Evolutionary conservation across 768 basidiomycete genomes (phyloP).

Genomic region (Naganishia kalamii): DNA sequence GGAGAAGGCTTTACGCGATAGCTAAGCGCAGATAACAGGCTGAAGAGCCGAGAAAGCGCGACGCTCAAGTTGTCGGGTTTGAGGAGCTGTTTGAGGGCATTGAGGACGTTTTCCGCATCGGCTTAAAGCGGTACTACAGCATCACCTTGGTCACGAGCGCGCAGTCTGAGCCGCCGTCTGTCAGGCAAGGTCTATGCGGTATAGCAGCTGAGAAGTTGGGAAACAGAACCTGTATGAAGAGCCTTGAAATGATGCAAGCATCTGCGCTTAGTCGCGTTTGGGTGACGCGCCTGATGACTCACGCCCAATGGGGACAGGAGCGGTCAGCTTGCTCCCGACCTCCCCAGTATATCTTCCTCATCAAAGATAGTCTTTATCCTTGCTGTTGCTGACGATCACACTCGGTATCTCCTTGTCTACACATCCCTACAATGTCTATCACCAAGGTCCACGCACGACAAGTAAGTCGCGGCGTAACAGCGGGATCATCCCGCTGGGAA

Average conservation of each 20-base stretch:
- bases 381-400: not conserved
- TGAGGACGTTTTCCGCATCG: not conserved
- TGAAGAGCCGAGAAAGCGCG: slow-evolving; percentile 11
- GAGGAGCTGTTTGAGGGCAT: not conserved
- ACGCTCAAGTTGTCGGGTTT: not conserved
- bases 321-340: too few relatives aligned
- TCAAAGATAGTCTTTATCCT: not conserved
- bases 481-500: not conserved
- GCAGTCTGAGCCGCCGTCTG: too few relatives aligned
- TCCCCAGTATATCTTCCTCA: not conserved
- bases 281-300: not conserved
- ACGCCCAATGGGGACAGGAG: not conserved
- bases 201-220: too few relatives aligned
- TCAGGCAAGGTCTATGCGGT: too few relatives aligned
- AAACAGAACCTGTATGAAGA: not conserved
- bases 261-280: too few relatives aligned
- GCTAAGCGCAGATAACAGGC: not conserved
- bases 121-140: not conserved
- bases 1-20: not conserved
- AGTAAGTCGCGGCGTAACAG: slow-evolving; percentile 50
- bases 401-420: not conserved
- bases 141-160: too few relatives aligned
- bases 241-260: not conserved
- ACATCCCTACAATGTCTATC: slow-evolving; percentile 68
- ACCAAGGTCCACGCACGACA: slow-evolving; percentile 87